These are phyloP conservation scores for Boletus reticulatus DNA, from an alignment of 768 basidiomycete species.

Conservation along the genomic window DNA sequence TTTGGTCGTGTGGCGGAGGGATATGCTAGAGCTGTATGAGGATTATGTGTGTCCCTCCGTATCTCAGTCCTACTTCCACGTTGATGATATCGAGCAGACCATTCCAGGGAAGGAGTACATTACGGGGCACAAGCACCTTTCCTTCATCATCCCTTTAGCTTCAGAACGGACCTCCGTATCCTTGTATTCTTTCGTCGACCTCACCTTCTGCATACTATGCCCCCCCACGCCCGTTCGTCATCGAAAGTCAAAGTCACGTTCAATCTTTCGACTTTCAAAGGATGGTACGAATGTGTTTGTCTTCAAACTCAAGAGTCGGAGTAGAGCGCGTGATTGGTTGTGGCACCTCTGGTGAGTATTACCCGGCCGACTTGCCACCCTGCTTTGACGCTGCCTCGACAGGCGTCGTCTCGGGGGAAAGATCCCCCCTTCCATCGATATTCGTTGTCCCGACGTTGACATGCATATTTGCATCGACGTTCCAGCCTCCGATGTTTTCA, in stretches of 20 bases:
- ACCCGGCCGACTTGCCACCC: not conserved
- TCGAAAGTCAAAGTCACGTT: conserved; percentile 40
- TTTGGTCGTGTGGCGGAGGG: conserved; percentile 80
- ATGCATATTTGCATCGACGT: conserved; percentile 69
- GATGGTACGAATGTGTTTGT: conserved; percentile 85
- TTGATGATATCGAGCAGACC: conserved; percentile 36
- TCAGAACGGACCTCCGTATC: conserved; percentile 66
- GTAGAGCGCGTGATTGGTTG: conserved; percentile 82
- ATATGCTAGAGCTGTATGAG: conserved; percentile 78
- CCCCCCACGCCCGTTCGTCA: conserved; percentile 47
- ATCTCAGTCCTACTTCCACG: not conserved
- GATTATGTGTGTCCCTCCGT: conserved; percentile 63
- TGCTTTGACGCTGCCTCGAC: not conserved
- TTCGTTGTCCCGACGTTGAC: conserved; percentile 66
- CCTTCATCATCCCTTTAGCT: conserved; percentile 73
- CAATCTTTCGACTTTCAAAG: conserved; percentile 47
- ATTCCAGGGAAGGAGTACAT: conserved; percentile 69
- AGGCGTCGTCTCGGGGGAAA: conserved; percentile 75
- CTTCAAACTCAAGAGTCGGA: conserved; percentile 77
- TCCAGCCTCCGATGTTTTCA: conserved; percentile 44
- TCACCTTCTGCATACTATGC: conserved; percentile 77
- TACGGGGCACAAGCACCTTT: conserved; percentile 71
- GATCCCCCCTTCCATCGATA: conserved; percentile 66
- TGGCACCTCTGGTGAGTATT: conserved; percentile 76
- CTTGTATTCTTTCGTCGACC: conserved; percentile 83